A percentile compares a stretch with the other conserved stretches of the same genome.
These are phyloP conservation scores for Lecanosticta acicola DNA, from an alignment of 2,329 filamentous ascomycete species.

Conservation along the genomic window DNA sequence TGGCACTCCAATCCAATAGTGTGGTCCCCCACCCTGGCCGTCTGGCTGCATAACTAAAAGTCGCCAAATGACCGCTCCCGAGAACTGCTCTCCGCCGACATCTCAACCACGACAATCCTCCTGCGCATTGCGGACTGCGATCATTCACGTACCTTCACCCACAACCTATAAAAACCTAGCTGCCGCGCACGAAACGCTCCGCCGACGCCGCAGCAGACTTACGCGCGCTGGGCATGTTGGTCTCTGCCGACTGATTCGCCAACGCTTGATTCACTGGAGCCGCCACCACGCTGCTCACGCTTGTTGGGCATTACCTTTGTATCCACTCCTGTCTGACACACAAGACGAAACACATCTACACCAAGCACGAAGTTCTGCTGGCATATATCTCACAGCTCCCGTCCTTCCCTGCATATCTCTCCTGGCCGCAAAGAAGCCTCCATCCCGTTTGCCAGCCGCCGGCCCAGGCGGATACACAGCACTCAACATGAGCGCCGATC, in stretches of 20 bases:
- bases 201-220: background rate
- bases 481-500: conserved; percentile 46
- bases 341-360: background rate
- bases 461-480: conserved; percentile 12
- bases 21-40: background rate
- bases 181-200: background rate
- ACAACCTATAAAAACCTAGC: too few species aligned
- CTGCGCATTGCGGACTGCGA: background rate
- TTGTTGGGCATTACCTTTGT: background rate
- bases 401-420: background rate
- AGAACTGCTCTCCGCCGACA: background rate
- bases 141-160: too few species aligned
- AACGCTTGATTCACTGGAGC: background rate
- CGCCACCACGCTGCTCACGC: background rate
- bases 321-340: background rate
- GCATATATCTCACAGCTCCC: background rate
- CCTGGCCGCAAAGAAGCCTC: background rate
- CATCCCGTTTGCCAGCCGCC: conserved; percentile 8
- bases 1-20: background rate
- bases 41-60: background rate
- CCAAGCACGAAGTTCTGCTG: background rate
- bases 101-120: background rate
- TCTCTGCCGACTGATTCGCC: background rate
- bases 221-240: background rate
- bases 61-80: background rate